phyloP scores from a whole-genome alignment of 805 yeast genomes.

The Wickerhamiella bombiphila region DNA sequence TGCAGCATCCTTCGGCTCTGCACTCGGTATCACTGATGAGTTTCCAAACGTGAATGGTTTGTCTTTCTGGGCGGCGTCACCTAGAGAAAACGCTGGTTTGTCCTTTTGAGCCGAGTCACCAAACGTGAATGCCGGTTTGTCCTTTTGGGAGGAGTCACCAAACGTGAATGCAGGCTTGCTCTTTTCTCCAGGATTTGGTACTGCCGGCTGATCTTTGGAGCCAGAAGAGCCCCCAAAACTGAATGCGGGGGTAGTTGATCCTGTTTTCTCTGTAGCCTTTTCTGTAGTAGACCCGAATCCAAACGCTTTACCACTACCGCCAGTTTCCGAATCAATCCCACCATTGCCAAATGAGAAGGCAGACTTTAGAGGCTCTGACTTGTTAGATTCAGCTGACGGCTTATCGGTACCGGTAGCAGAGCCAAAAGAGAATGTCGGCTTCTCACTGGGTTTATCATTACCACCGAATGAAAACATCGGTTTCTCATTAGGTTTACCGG shows the following conservation, averaged over 20 bases:
- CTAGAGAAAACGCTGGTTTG: background rate
- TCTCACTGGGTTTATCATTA: slow-evolving; percentile 1
- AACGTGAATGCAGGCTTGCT: background rate
- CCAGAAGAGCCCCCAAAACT: background rate
- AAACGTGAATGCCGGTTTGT: slow-evolving; percentile 5
- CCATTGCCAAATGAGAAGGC: background rate
- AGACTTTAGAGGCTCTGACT: background rate
- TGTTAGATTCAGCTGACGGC: too few species aligned
- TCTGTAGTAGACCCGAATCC: background rate
- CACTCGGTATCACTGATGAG: background rate
- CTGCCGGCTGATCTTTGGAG: slow-evolving; percentile 1
- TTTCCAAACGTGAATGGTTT: background rate
- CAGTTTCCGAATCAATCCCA: too few species aligned
- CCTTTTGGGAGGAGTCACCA: background rate
- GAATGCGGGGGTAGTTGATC: slow-evolving; percentile 1
- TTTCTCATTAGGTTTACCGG: background rate
- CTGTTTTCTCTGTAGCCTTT: background rate
- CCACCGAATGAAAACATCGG: slow-evolving; percentile 5
- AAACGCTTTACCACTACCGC: too few species aligned
- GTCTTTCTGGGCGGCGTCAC: background rate
- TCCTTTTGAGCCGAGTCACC: slow-evolving; percentile 1
- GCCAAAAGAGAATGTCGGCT: slow-evolving; percentile 5
- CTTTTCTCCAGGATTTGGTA: too few species aligned
- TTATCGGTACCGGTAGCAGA: too few species aligned
- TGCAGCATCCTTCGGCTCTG: background rate